phyloP scores from a whole-genome alignment of 192 early-diverging fungal genomes.

The Physocladia obscura region DNA sequence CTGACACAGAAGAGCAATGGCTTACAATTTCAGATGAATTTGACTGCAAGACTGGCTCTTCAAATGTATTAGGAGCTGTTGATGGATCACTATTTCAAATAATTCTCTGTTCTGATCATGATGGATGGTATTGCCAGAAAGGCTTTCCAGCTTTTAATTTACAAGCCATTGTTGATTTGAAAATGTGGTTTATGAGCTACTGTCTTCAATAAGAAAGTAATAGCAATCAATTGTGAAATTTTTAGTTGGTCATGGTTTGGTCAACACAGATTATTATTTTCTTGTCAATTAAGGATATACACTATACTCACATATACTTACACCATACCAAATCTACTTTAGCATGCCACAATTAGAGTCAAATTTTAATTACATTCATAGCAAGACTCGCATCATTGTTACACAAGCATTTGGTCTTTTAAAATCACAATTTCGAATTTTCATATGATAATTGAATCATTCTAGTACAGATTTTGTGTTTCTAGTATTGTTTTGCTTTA shows the following conservation, averaged over 20 bases:
- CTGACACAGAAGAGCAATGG: neutral
- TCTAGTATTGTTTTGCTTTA: no score
- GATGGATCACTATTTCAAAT: slow-evolving; percentile 10
- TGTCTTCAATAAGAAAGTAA: neutral
- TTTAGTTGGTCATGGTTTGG: neutral
- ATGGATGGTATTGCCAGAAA: slow-evolving; percentile 12
- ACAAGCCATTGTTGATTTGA: slow-evolving; percentile 6
- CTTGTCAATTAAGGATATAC: neutral
- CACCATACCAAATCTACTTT: no score
- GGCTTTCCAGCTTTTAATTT: slow-evolving; percentile 12
- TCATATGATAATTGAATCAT: no score
- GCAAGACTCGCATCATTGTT: neutral
- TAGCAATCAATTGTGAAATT: neutral
- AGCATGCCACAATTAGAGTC: neutral
- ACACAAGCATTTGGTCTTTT: neutral
- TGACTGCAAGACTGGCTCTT: neutral
- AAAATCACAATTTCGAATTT: neutral
- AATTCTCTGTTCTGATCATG: neutral
- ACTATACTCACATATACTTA: neutral
- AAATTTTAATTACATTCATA: neutral
- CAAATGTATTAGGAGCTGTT: neutral
- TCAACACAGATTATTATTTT: neutral
- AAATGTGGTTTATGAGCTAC: neutral
- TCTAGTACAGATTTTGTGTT: no score
- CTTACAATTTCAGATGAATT: neutral